phyloP scores from a whole-genome alignment of 495 filamentous ascomycete species.

The Penicillium arizonense region DNA sequence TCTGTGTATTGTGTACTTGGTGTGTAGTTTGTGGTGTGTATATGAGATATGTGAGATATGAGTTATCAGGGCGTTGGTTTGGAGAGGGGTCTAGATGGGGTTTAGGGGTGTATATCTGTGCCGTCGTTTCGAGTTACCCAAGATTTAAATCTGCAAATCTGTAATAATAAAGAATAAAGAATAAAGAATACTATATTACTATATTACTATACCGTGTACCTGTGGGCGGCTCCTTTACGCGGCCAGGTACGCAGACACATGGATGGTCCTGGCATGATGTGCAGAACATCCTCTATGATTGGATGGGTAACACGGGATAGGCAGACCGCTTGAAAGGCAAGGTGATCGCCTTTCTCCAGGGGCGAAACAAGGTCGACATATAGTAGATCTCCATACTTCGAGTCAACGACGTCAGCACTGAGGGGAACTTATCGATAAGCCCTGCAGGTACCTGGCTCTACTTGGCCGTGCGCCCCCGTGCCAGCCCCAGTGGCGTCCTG shows the following conservation, averaged over 20 bases:
- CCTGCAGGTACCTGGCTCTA: slow-evolving; percentile 33
- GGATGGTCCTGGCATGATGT: slow-evolving; percentile 17
- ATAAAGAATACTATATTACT: background rate
- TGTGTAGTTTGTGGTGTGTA: background rate
- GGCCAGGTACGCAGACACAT: slow-evolving; percentile 25
- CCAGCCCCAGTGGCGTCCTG: slow-evolving; percentile 15
- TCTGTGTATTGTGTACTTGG: background rate
- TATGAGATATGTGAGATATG: background rate
- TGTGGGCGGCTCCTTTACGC: slow-evolving; percentile 15
- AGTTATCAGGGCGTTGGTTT: background rate
- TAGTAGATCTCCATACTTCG: background rate
- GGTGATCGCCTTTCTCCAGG: slow-evolving; percentile 4
- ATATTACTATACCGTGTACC: background rate
- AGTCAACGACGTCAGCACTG: slow-evolving; percentile 10
- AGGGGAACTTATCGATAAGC: slow-evolving; percentile 22
- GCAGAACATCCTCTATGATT: slow-evolving; percentile 10
- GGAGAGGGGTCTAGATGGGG: too few species aligned
- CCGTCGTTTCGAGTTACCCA: too few species aligned
- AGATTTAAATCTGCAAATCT: too few species aligned
- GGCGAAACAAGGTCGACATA: background rate
- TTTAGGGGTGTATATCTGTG: too few species aligned
- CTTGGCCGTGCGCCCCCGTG: slow-evolving; percentile 13
- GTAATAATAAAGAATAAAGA: too few species aligned
- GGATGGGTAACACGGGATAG: slow-evolving; percentile 4
- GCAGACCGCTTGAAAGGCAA: slow-evolving; percentile 28